Conservation (phyloP, 2,329 filamentous ascomycete species). For the Emergomyces africanus region DNA sequence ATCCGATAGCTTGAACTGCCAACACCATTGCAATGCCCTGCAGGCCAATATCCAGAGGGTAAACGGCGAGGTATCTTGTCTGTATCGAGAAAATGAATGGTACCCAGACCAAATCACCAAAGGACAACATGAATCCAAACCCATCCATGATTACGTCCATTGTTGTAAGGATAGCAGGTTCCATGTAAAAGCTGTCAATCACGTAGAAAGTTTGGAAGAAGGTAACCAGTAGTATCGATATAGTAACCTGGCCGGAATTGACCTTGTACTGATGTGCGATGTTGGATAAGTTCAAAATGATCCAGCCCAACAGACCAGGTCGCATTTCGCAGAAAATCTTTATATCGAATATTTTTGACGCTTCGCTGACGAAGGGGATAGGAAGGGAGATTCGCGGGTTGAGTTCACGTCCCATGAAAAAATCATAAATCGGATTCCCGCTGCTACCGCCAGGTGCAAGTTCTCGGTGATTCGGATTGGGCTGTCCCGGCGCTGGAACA, state of each 20-base stretch:
- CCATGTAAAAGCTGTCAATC: slow-evolving; percentile 75
- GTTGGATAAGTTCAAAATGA: slow-evolving; percentile 72
- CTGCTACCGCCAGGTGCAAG: slow-evolving; percentile 69
- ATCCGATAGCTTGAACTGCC: slow-evolving; percentile 57
- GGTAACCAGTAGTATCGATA: slow-evolving; percentile 72
- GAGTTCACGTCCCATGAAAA: slow-evolving; percentile 90
- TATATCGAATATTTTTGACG: slow-evolving; percentile 51
- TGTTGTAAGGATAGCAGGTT: slow-evolving; percentile 77
- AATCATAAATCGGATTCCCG: slow-evolving; percentile 85
- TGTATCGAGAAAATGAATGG: slow-evolving; percentile 82
- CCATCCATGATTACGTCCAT: slow-evolving; percentile 91
- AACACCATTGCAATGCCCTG: slow-evolving; percentile 52
- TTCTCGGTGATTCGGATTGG: slow-evolving; percentile 58
- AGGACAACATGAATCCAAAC: slow-evolving; percentile 89
- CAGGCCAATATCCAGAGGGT: slow-evolving; percentile 67
- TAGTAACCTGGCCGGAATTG: slow-evolving; percentile 67
- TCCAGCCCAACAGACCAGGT: slow-evolving; percentile 84
- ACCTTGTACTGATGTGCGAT: slow-evolving; percentile 72
- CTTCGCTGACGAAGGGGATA: slow-evolving; percentile 53
- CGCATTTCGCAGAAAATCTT: slow-evolving; percentile 83
- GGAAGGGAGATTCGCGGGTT: slow-evolving; percentile 60
- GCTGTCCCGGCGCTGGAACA: slow-evolving; percentile 46
- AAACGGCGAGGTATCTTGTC: slow-evolving; percentile 68
- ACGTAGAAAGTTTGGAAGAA: slow-evolving; percentile 70
- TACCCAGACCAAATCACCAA: slow-evolving; percentile 86